Percentiles rank a stretch among this genome's conserved stretches.
These are phyloP conservation scores for Pseudozyma pruni DNA, from an alignment of 1,284 basidiomycete genomes.

Conservation along the genomic window DNA sequence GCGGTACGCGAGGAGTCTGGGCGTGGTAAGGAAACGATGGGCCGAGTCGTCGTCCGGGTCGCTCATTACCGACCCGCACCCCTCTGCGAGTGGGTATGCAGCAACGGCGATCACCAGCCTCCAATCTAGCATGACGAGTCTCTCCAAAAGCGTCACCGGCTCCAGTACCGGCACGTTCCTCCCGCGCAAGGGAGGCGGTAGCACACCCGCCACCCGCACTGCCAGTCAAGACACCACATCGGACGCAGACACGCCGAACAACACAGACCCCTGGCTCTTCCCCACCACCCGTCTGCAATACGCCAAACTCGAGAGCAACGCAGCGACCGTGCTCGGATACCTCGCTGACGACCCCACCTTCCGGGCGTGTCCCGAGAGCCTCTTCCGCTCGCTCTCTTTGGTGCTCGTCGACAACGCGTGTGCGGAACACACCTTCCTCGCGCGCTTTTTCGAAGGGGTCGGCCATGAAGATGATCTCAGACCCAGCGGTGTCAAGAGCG, in stretches of 20 bases:
- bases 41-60: constrained; percentile 8
- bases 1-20: constrained; percentile 78
- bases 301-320: constrained; percentile 39
- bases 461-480: not conserved
- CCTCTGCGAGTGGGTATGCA: not conserved
- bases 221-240: not conserved
- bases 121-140: constrained; percentile 13
- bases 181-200: not conserved
- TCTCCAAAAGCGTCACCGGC: constrained; percentile 4
- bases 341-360: constrained; percentile 55
- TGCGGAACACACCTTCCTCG: constrained; percentile 64
- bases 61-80: constrained; percentile 15
- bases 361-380: constrained; percentile 56
- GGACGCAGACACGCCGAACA: constrained; percentile 5
- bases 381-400: constrained; percentile 60
- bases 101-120: not conserved
- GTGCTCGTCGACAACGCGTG: constrained; percentile 64
- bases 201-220: constrained; percentile 10
- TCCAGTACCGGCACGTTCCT: not conserved
- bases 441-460: constrained; percentile 59
- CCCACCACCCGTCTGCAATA: constrained; percentile 43
- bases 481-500: not conserved
- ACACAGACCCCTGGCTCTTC: constrained; percentile 44
- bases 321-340: constrained; percentile 59
- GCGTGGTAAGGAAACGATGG: constrained; percentile 45